Evolutionary conservation across 768 basidiomycete genomes (phyloP).

Genomic region (Favolaschia claudopus): DNA sequence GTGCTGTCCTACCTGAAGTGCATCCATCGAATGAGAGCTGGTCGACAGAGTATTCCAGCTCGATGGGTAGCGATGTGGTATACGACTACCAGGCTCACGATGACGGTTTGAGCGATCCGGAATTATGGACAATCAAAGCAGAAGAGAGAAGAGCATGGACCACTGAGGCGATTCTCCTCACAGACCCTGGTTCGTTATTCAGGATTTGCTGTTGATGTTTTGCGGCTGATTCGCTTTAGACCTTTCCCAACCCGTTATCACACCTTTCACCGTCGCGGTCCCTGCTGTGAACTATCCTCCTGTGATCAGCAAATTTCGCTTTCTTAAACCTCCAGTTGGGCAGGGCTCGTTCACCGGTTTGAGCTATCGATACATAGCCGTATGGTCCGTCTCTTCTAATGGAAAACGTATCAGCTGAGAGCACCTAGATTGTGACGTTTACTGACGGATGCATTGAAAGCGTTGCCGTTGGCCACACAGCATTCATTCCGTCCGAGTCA

Average conservation of each 20-base stretch:
- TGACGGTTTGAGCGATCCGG: neutral
- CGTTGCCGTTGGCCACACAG: slow-evolving; percentile 12
- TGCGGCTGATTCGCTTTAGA: neutral
- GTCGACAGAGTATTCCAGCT: neutral
- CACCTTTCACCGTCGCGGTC: neutral
- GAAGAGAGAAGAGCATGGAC: slow-evolving; percentile 10
- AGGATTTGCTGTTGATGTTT: neutral
- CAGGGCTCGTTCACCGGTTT: neutral
- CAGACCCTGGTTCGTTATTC: neutral
- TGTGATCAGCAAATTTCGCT: neutral
- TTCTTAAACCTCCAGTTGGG: neutral
- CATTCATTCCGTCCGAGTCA: neutral
- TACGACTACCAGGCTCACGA: too few relatives aligned
- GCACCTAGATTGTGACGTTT: neutral
- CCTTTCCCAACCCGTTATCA: neutral
- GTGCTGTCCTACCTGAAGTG: neutral
- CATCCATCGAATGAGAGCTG: neutral
- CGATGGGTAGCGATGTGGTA: too few relatives aligned
- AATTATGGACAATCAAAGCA: slow-evolving; percentile 8
- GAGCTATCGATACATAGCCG: neutral
- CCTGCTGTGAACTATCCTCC: slow-evolving; percentile 16
- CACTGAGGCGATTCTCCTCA: slow-evolving; percentile 3
- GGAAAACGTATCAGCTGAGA: too few relatives aligned
- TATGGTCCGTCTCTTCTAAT: too few relatives aligned
- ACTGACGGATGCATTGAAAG: neutral